Conservation (phyloP, 2,329 filamentous ascomycete species). For the Cladosporium halotolerans region DNA sequence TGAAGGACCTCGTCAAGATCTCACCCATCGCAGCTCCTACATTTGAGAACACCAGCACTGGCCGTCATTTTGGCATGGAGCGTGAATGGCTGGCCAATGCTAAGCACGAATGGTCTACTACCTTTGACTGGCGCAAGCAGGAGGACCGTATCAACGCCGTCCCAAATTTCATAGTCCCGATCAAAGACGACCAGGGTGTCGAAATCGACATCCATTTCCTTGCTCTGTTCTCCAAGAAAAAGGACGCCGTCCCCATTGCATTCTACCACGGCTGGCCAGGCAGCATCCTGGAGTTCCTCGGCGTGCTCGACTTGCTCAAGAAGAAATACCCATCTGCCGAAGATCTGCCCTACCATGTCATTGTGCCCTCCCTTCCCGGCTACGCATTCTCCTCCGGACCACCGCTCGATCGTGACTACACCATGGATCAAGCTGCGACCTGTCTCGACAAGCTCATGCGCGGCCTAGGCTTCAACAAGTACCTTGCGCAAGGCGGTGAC, state of each 20-base stretch:
- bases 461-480: slow-evolving; percentile 45
- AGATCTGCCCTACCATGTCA: slow-evolving; percentile 49
- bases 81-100: slow-evolving; percentile 42
- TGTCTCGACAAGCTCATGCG: slow-evolving; percentile 48
- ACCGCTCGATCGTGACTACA: slow-evolving; percentile 40
- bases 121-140: slow-evolving; percentile 35
- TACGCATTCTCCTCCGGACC: slow-evolving; percentile 45
- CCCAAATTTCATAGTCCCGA: slow-evolving; percentile 43
- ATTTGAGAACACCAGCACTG: slow-evolving; percentile 41
- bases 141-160: slow-evolving; percentile 44
- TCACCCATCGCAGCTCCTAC: slow-evolving; percentile 45
- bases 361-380: slow-evolving; percentile 49
- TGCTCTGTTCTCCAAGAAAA: slow-evolving; percentile 47
- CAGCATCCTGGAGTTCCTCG: slow-evolving; percentile 30
- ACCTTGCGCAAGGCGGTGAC: slow-evolving; percentile 52
- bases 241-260: slow-evolving; percentile 33
- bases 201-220: slow-evolving; percentile 47
- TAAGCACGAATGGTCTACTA: slow-evolving; percentile 31
- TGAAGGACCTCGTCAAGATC: slow-evolving; percentile 42
- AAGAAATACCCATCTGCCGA: slow-evolving; percentile 40
- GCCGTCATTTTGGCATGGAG: slow-evolving; percentile 39
- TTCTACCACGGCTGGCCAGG: slow-evolving; percentile 35
- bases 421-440: slow-evolving; percentile 31
- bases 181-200: slow-evolving; percentile 35
- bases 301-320: slow-evolving; percentile 25